Base-by-base conservation (phyloP, 2,329 filamentous ascomycete genomes). In the Colletotrichum sp. region DNA sequence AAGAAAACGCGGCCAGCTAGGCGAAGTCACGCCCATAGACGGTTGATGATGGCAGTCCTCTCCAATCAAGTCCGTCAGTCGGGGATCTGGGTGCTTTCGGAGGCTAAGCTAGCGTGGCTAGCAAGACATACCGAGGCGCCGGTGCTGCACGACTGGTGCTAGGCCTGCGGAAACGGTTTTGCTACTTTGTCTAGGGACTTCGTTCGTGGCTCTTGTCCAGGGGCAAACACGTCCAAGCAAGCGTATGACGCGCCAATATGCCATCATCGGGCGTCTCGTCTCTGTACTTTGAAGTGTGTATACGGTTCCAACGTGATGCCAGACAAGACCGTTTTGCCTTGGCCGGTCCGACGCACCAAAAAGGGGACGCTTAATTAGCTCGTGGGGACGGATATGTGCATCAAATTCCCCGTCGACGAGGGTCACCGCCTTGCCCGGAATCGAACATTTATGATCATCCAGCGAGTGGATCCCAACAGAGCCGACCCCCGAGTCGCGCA, bases 361-460 rank as follows among this genome's bases (percentile, higher is more conserved):
- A 73, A 73, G 63, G 73, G 64, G 73, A 75, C 62, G 69, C 69
- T 73, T 73, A 64, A 75, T 75, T 73, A 73, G 69, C 63, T 69
- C 70, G 69, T 73, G 73, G 73, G 70, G 73, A 68, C 69, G 73
- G 73, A 75, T 75, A 73, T 75, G 63, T 64, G 69, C 73, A 68
- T 68, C 62, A 58, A 75, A 73, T 75, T 75, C 69, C 69, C 73
- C 73, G 69, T 74, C 26, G 56, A 72, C 69, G 64, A 75, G 73
- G 56, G 63, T 52, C 69, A 52, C 56, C 65, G 73, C 69, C 73
- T 30, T 68, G 63, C 21, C 28, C 43, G 61, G 63, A 68, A 64
- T 64, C 28, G 34, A 68, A 32, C 73, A 68, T 56, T 16, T 67
- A 34, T 58, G 63, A 64, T 52, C 63, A 73, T 34, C 56, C 26